A percentile compares a stretch with the other conserved stretches of the same genome.
phyloP scores from a whole-genome alignment of 176 grass and related monocot genomes.

The Oryza nivara region DNA sequence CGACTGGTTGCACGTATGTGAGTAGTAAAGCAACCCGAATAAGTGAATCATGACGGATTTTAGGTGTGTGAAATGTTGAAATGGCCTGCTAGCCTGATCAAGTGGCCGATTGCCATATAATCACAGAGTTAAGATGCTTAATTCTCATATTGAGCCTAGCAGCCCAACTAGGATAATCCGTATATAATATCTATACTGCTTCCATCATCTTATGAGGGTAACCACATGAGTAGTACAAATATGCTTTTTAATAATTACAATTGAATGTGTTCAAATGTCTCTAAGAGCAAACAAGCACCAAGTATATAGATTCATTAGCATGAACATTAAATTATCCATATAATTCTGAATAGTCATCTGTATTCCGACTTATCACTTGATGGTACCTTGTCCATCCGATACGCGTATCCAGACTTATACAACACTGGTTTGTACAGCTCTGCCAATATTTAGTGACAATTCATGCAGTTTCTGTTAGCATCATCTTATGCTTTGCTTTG shows the following conservation, averaged over 20 bases:
- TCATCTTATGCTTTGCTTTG: background rate
- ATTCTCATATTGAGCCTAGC: background rate
- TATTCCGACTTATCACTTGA: too few relatives aligned
- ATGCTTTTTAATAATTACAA: background rate
- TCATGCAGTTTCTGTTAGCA: background rate
- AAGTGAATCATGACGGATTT: background rate
- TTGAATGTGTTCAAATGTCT: background rate
- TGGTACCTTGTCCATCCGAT: too few relatives aligned
- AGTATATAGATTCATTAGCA: too few relatives aligned
- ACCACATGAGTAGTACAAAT: background rate
- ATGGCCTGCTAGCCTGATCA: background rate
- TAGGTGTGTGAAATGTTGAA: background rate
- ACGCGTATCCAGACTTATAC: too few relatives aligned
- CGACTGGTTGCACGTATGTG: background rate
- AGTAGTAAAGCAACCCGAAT: background rate
- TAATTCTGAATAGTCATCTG: too few relatives aligned
- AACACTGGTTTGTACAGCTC: background rate
- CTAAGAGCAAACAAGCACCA: too few relatives aligned
- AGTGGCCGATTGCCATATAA: background rate
- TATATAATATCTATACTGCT: background rate
- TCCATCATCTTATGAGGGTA: background rate
- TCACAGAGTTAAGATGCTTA: background rate
- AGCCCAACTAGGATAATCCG: background rate
- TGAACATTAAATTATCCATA: too few relatives aligned
- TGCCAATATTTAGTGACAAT: slow-evolving; percentile 4